Evolutionary conservation across 2,329 filamentous ascomycete species (phyloP).

Genomic region (Neodidymelliopsis sp.): DNA sequence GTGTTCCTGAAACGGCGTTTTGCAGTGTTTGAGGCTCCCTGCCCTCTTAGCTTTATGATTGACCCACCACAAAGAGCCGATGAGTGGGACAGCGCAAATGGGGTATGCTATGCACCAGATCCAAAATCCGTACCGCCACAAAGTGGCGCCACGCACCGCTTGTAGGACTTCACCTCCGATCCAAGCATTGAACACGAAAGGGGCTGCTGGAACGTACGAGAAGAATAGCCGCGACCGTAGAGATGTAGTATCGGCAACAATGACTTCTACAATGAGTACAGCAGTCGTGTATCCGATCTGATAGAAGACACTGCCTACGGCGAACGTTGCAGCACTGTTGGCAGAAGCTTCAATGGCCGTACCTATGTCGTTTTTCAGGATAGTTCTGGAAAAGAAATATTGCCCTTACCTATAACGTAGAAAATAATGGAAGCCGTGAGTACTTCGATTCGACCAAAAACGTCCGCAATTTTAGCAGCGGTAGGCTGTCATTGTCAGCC

Average conservation of each 20-base stretch:
- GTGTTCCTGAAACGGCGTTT: slow-evolving; percentile 54
- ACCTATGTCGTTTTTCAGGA: slow-evolving; percentile 24
- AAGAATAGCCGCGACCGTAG: slow-evolving; percentile 69
- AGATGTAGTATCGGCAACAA: slow-evolving; percentile 70
- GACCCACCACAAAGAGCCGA: slow-evolving; percentile 61
- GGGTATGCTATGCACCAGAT: slow-evolving; percentile 70
- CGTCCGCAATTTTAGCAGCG: slow-evolving; percentile 67
- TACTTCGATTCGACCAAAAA: slow-evolving; percentile 68
- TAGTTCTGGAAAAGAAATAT: neutral
- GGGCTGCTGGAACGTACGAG: slow-evolving; percentile 60
- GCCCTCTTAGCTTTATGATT: slow-evolving; percentile 59
- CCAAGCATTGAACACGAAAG: slow-evolving; percentile 64
- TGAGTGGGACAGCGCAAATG: slow-evolving; percentile 62
- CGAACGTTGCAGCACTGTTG: slow-evolving; percentile 59
- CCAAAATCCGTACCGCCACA: slow-evolving; percentile 68
- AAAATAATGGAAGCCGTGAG: slow-evolving; percentile 64
- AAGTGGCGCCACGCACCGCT: slow-evolving; percentile 58
- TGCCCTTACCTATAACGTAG: slow-evolving; percentile 56
- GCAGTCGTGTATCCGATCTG: slow-evolving; percentile 69
- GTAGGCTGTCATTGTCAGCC: slow-evolving; percentile 53
- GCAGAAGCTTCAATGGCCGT: slow-evolving; percentile 64
- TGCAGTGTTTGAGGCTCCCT: slow-evolving; percentile 56
- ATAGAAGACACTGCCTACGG: slow-evolving; percentile 51
- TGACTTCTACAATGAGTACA: slow-evolving; percentile 68
- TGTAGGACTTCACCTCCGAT: slow-evolving; percentile 65